These are phyloP conservation scores for Pseudocohnilembus persalinus DNA, from an alignment of 169 alveolate genomes.

Conservation along the genomic window DNA sequence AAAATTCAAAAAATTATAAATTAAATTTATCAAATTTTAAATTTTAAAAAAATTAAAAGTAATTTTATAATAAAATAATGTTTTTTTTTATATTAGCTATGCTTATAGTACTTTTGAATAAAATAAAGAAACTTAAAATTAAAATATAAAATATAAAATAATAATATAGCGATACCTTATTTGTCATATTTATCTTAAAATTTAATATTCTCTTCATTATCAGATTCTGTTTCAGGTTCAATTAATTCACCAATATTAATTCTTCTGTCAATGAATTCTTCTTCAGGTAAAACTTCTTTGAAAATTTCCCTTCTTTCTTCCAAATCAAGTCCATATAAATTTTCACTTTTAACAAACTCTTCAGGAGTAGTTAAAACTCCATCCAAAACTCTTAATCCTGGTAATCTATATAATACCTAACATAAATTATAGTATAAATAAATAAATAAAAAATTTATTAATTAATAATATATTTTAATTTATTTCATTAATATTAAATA, in stretches of 20 bases:
- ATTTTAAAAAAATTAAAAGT: no score
- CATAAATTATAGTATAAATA: not conserved
- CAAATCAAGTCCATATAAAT: conserved; percentile 77
- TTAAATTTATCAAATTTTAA: no score
- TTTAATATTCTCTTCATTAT: conserved; percentile 61
- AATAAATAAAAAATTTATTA: not conserved
- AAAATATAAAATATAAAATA: no score
- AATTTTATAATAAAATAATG: no score
- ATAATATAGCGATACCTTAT: no score
- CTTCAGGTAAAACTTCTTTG: conserved; percentile 70
- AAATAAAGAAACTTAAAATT: no score
- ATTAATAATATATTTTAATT: conserved; percentile 15
- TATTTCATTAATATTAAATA: conserved; percentile 13
- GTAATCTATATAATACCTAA: conserved; percentile 62
- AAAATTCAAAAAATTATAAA: no score
- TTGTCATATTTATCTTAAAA: conserved; percentile 60
- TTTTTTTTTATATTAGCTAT: no score
- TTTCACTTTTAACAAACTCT: conserved; percentile 84
- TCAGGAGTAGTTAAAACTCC: conserved; percentile 68
- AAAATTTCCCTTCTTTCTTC: conserved; percentile 74
- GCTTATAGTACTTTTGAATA: no score
- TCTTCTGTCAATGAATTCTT: conserved; percentile 83
- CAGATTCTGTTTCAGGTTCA: conserved; percentile 81
- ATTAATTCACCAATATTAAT: conserved; percentile 69
- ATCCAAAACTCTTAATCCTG: conserved; percentile 78